Evolutionary conservation across 2,329 filamentous ascomycete genomes (phyloP), one percentile per base, ranked within the genome.

Genomic region (Alternaria sp.): DNA sequence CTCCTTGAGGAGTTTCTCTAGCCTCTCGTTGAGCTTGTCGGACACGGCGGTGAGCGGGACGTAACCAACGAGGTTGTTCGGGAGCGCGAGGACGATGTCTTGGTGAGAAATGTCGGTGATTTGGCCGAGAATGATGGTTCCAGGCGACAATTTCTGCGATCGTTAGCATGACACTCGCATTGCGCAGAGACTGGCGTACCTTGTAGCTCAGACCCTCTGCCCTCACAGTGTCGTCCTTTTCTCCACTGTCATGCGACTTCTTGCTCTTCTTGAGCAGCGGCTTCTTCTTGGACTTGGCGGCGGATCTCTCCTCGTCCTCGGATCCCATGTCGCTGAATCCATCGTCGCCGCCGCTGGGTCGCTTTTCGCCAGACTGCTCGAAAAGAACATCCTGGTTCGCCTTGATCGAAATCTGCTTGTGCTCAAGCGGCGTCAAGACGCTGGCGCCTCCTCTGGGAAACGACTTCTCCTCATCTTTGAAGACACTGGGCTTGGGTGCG

Each of bases 371-470:
- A 11, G 81, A 88, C 72, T 96, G 90, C 81, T 98, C 96, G 77
- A 95, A 96, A 43, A 96, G 84, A 44, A 94, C 96, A 84, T 99
- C 96, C 72, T 91, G 90, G 76, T 92, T 96, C 49, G 96, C 96
- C 81, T 98, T 91, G 62, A 96, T 90, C 74, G 96, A 91, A 67
- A 99, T 98, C 81, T 98, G 93, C 83, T 97, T 97, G 78, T 96
- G 92, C 80, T 99, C 96, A 55, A 99, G 84, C 19, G 96, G 94
- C 2, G 96, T 97, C 77, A 99, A 83, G 56, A 97, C 86, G 76
- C 93, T 96, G 57, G 89, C 95, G 46, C 96, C 96, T 59, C 96
- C 96, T 85, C 96, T 89, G 70, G 96, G 95, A 74, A 99, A 99
- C 47, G 95, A 86, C 32, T 90, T 90, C 77, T 97, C 96, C 69